A percentile compares a stretch with the other conserved stretches of the same genome.
These are phyloP conservation scores for Tilletia indica DNA, from an alignment of 1,284 basidiomycete species.

Conservation along the genomic window DNA sequence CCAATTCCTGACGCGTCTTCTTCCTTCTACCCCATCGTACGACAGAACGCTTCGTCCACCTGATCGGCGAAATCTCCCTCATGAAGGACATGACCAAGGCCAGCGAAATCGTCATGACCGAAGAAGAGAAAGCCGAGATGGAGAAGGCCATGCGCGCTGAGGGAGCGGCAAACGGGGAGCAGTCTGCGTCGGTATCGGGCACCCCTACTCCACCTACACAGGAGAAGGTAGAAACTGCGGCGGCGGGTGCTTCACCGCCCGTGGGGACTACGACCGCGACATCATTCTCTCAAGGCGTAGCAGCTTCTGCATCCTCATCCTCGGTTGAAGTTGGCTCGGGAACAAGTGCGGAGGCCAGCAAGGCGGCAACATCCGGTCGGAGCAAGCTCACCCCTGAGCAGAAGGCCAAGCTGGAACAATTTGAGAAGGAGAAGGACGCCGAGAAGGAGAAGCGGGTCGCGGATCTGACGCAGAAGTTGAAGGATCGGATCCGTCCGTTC, in stretches of 20 bases:
- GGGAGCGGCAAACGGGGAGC: constrained; percentile 35
- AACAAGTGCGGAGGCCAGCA: constrained; percentile 3
- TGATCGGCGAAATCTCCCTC: constrained; percentile 55
- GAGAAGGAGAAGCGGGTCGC: constrained; percentile 51
- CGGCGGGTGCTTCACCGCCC: too few relatives aligned
- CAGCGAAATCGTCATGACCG: constrained; percentile 63
- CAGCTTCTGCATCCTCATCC: constrained; percentile 19
- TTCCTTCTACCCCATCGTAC: too few relatives aligned
- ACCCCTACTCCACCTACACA: constrained; percentile 23
- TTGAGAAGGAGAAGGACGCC: constrained; percentile 55
- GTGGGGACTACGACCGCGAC: constrained; percentile 2
- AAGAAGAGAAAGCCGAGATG: constrained; percentile 85
- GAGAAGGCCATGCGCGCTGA: constrained; percentile 67
- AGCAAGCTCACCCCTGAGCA: constrained; percentile 77
- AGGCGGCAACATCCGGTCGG: constrained; percentile 31
- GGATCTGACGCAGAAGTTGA: constrained; percentile 51
- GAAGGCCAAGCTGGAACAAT: constrained; percentile 51
- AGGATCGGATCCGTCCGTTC: constrained; percentile 54
- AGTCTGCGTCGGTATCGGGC: constrained; percentile 30
- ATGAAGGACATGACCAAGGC: constrained; percentile 56
- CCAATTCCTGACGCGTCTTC: background rate
- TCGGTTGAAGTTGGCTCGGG: background rate
- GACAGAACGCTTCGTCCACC: constrained; percentile 51
- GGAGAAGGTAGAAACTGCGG: background rate
- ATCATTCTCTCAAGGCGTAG: constrained; percentile 25